Evolutionary conservation across 1,284 basidiomycete species (phyloP), one percentile per base, ranked within the genome.

Genomic region (Ganoderma meredithae): DNA sequence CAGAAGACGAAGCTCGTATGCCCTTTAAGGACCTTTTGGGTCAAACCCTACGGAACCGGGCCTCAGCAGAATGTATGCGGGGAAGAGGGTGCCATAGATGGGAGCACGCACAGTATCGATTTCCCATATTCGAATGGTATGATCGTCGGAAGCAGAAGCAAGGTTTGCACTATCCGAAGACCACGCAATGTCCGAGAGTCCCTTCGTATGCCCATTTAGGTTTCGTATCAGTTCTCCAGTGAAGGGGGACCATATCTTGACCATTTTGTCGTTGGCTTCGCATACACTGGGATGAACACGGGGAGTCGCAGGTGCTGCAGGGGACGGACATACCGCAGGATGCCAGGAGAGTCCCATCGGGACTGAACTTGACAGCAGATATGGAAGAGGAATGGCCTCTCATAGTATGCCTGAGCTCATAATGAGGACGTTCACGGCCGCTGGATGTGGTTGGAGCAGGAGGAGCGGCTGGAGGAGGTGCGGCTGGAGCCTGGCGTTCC

Each of bases 1-100:
- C 95, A 96, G 72, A 99, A 95, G 0, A 99, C 95, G 77, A 90
- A 95, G 72, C 92, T 95, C 1, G 94, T 88, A 76, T 99, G 97
- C 0, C 94, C 95, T 69, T 86, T 87, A 10, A 97, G 82, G 4
- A 84, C 82, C 76, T 91, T 92, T 36, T 85, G 85, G 0, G 88
- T 88, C 59, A 90, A 73, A 9, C 92, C 92, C 93, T 95, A 65
- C n/a, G 70, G 60, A 52, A 7, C 39, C 40, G 13, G 19, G 64
- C 39, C 10, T 67, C 63, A 27, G 52, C 27, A 31, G 19, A 31
- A 27, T 25, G 13, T 61, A 44, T 31, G 44, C n/a, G 22, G 10
- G 41, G 36, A 6, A 1, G 22, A 25, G 41, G 27, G 3, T 31
- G 3, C 27, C 49, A 43, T 60, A 7, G 64, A 61, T 40, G 47